Conservation (phyloP, 2,329 filamentous ascomycete species). For the Chaetomium globosum region DNA sequence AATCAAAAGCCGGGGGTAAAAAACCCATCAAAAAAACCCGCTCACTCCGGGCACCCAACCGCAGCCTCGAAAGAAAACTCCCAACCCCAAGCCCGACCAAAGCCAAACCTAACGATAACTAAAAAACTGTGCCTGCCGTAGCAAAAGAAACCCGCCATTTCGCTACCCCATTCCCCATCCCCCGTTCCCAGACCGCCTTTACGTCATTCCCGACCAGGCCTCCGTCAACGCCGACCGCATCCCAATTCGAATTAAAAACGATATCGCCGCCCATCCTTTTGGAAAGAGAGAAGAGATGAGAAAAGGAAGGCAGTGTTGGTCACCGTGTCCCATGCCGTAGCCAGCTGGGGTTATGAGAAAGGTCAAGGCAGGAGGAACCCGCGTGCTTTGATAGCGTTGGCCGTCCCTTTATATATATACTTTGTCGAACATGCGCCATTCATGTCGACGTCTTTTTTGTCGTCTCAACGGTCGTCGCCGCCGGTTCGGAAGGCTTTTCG, state of each 20-base stretch:
- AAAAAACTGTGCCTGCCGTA: background rate
- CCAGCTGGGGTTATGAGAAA: conserved; percentile 3
- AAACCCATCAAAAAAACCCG: background rate
- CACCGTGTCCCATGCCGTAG: background rate
- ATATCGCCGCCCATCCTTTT: conserved; percentile 14
- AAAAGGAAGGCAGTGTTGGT: background rate
- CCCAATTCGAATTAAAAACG: conserved; percentile 8
- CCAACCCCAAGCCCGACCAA: background rate
- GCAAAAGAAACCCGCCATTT: background rate
- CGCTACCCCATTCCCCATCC: background rate
- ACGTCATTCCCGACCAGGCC: background rate
- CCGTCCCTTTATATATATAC: conserved; percentile 17
- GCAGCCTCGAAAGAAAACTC: background rate
- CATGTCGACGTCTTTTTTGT: background rate
- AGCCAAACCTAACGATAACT: conserved; percentile 2
- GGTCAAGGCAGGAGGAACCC: background rate
- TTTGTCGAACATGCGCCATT: conserved; percentile 17
- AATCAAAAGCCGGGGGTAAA: background rate
- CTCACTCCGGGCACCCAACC: background rate
- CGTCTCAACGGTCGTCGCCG: background rate
- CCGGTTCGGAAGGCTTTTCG: conserved; percentile 11
- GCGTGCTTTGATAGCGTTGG: background rate
- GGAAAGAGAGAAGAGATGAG: conserved; percentile 13
- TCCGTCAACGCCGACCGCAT: conserved; percentile 9
- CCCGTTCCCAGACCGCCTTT: conserved; percentile 3